phyloP scores from a whole-genome alignment of 1,284 basidiomycete species.

The Coniferiporia weirii region DNA sequence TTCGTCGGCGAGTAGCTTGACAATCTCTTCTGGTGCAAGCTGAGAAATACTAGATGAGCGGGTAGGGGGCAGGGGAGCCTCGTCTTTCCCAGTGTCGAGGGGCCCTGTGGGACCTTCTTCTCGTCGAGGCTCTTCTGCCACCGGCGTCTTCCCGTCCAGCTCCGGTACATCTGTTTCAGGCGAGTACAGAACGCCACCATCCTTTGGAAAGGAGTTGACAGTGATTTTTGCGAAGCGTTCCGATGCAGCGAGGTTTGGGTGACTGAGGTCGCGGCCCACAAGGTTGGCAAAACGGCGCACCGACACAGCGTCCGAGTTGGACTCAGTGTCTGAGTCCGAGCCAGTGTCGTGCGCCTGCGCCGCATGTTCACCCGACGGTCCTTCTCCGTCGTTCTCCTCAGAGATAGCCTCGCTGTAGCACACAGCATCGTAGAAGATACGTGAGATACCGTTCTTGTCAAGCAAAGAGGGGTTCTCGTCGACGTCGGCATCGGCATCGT shows the following conservation, averaged over 20 bases:
- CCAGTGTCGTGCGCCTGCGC: not conserved
- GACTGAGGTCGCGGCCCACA: conserved; percentile 8
- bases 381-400: not conserved
- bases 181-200: not conserved
- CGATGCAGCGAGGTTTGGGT: conserved; percentile 10
- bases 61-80: not conserved
- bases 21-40: conserved; percentile 12
- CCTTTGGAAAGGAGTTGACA: not conserved
- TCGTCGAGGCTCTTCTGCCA: not conserved
- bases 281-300: conserved; percentile 7
- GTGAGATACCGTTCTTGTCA: conserved; percentile 12
- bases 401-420: conserved; percentile 11
- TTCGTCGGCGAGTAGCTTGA: conserved; percentile 56
- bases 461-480: conserved; percentile 5
- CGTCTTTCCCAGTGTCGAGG: not conserved
- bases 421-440: conserved; percentile 14
- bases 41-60: conserved; percentile 9
- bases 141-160: not conserved
- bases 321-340: not conserved
- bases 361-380: not conserved
- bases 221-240: conserved; percentile 15
- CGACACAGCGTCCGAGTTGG: not conserved
- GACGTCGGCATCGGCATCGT: not conserved
- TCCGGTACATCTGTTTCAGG: not conserved
- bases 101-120: not conserved